phyloP scores from a whole-genome alignment of 495 filamentous ascomycete genomes.

The Mytilinidion resinicola region DNA sequence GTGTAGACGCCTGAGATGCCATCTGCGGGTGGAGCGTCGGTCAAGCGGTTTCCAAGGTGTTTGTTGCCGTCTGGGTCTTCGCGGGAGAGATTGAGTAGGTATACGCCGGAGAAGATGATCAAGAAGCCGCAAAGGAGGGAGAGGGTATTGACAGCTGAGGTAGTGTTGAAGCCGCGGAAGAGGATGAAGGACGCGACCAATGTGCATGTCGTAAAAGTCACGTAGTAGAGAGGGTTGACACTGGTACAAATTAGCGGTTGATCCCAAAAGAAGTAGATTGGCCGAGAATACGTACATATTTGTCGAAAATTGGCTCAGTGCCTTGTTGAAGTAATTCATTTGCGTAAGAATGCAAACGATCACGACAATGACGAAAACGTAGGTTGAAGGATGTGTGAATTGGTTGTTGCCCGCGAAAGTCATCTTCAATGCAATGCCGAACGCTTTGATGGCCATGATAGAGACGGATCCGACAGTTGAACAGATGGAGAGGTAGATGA shows the following conservation, averaged over 20 bases:
- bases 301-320: conserved; percentile 91
- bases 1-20: conserved; percentile 83
- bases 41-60: conserved; percentile 53
- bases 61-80: conserved; percentile 76
- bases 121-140: conserved; percentile 91
- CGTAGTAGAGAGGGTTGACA: conserved; percentile 97
- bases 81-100: conserved; percentile 90
- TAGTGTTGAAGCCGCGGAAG: conserved; percentile 95
- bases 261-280: conserved; percentile 1
- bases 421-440: conserved; percentile 92
- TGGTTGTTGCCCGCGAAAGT: conserved; percentile 90
- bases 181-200: conserved; percentile 95
- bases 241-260: conserved; percentile 41
- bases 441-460: conserved; percentile 97
- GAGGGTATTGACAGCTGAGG: conserved; percentile 86
- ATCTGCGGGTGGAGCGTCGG: conserved; percentile 82
- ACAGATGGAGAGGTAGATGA: conserved; percentile 95
- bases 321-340: conserved; percentile 99
- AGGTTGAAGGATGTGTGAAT: conserved; percentile 86
- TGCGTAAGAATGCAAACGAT: conserved; percentile 91
- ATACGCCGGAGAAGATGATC: conserved; percentile 93
- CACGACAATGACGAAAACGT: conserved; percentile 91
- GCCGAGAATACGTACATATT: conserved; percentile 64
- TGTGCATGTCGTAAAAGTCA: conserved; percentile 97
- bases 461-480: conserved; percentile 93